Evolutionary conservation across 2,329 filamentous ascomycete species (phyloP), one percentile per base, ranked within the genome.

Genomic region (Botrytis elliptica): DNA sequence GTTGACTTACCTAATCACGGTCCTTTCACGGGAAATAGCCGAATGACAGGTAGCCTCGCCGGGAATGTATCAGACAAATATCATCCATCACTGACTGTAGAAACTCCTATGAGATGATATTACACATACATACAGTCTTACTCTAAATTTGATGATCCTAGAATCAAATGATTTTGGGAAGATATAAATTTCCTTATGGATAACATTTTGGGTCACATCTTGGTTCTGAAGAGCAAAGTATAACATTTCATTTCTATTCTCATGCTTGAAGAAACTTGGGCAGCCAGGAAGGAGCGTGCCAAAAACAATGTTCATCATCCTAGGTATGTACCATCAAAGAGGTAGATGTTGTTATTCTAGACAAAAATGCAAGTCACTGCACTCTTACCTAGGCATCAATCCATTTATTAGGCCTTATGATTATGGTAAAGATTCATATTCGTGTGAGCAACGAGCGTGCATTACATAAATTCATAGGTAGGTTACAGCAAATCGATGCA

Each of bases 1-100:
- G 33, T 52, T 62, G 64, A 57, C 71, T 73, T 73, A 73, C 64
- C 52, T 73, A 73, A 73, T 66, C 52, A 49, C 52, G 52, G 64
- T n/a, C 25, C 55, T 42, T 64, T 4, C 12, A 9, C 22, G 40
- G 36, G 68, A 73, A 73, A 73, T 73, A 73, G 42, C 71, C 71
- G 71, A 73, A 69, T 73, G 52, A 60, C 62, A 72, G 44, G 70
- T 72, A 67, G 63, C 36, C 70, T 42, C 55, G 44, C 25, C 60
- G 42, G 22, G 57, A 38, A 36, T 22, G 38, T 29, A 70, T 7
- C 40, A 36, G 46, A 40, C 20, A n/a, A 36, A 40, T 38, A 25
- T 42, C 33, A 68, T 40, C 18, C 36, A n/a, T 36, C 9, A 36
- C 18, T 36, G 10, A 36, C 5, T 3, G 33, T 20, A 60, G 33